Evolutionary conservation across 768 basidiomycete genomes (phyloP), one percentile per base, ranked within the genome.

Genomic region (Rhodocollybia butyracea): DNA sequence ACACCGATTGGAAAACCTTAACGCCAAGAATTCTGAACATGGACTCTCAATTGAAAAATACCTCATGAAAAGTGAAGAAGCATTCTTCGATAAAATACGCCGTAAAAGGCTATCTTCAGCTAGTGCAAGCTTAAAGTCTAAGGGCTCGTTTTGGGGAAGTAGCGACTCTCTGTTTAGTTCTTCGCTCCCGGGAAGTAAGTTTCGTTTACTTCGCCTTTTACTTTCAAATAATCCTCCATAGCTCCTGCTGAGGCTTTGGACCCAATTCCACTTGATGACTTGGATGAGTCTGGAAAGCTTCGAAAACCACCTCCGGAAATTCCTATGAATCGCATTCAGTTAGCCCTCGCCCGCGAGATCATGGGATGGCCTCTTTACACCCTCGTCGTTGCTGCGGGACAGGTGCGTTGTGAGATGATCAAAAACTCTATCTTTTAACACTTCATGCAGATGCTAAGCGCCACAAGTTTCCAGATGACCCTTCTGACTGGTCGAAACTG

Each of bases 391-490:
- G 93, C 86, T 27, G 60, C 89, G 29, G 94, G 94, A 31, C 94
- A 91, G 77, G 82, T 83, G 46, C 48, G 80, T 63, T 39, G 40
- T 31, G 46, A 58, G 54, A 22, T 17, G 10, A 8, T 17, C 34
- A 8, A 8, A 17, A 36, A 36, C 17, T 36, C 34, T 8, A 36
- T 40, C 51, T 17, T 46, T 22, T 46, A 24, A 51, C 30, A 32
- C 17, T 22, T 30, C 13, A 54, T 43, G 7, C 61, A 88, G 82
- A 92, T 94, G 88, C 71, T 94, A 59, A 85, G 88, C 55, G 92
- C 92, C 3, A 93, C 91, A 29, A 95, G 93, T 64, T 97, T 95
- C 83, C 94, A 97, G 72, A 89, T 96, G 64, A 95, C 93, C 17
- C 73, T 97, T 32, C 78, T 96, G 19, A 88, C 89, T 19, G 94